These are phyloP conservation scores for Apophysomyces variabilis DNA, from an alignment of 371 early-diverging fungal species.

Conservation along the genomic window DNA sequence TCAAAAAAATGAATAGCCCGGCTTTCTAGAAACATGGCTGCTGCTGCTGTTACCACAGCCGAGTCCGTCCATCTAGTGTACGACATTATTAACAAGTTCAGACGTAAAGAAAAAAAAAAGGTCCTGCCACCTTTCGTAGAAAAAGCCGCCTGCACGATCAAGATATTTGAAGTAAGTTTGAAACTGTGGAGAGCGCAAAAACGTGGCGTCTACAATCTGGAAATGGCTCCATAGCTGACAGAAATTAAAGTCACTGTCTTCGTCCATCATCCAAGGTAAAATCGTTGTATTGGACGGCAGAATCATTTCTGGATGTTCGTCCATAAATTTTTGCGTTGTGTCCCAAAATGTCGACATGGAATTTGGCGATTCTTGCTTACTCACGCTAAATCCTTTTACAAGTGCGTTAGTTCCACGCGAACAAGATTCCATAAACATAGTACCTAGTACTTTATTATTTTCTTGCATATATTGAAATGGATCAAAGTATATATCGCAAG, in stretches of 20 bases:
- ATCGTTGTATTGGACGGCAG: conserved; percentile 22
- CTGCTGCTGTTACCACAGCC: conserved; percentile 80
- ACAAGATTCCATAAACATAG: not conserved
- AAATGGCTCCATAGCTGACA: conserved; percentile 79
- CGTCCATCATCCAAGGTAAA: conserved; percentile 39
- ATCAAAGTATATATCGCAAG: conserved; percentile 87
- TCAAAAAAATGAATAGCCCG: conserved; percentile 90
- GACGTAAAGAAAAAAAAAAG: not conserved
- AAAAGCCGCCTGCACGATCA: conserved; percentile 88
- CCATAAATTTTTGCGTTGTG: conserved; percentile 23
- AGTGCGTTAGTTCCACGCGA: not conserved
- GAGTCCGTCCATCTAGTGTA: conserved; percentile 55
- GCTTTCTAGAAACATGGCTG: conserved; percentile 77
- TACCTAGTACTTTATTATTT: conserved; percentile 81
- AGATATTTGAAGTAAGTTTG: conserved; percentile 78
- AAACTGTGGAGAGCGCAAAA: conserved; percentile 78
- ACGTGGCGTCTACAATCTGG: conserved; percentile 74
- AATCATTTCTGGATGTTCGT: conserved; percentile 13
- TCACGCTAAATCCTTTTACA: conserved; percentile 22
- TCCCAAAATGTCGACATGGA: conserved; percentile 23
- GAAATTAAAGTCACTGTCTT: conserved; percentile 50
- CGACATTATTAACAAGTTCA: not conserved
- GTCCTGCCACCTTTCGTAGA: conserved; percentile 78
- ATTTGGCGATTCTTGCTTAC: conserved; percentile 16
- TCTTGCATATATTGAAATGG: conserved; percentile 84